Evolutionary conservation across 441 rosid genomes (phyloP), one percentile per base, ranked within the genome.

Genomic region (Jatropha podagrica): DNA sequence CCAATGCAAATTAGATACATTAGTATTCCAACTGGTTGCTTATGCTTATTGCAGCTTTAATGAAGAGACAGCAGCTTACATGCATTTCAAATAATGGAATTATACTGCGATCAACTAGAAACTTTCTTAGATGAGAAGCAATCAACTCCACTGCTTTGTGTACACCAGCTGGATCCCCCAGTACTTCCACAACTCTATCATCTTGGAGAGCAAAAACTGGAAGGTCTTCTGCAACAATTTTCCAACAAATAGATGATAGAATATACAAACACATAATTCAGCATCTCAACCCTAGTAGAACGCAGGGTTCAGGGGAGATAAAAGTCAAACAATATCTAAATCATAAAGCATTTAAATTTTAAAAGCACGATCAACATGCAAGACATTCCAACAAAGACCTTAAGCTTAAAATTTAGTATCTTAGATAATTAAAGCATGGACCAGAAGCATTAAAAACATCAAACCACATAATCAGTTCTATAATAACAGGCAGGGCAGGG

Each of bases 181-280:
- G 83, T 38, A 96, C 90, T 88, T 96, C 97, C 68, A 96, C 96
- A 81, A 92, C 97, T 85, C 98, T 86, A 86, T 96, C 99, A 77
- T 96, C 98, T 87, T 90, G 97, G 77, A 96, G 98, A 44, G 99
- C 90, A 86, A 96, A 93, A 68, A 87, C 86, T 46, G 98, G 99
- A 69, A 96, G 89, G 70, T 88, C 97, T 78, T 96, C 98, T 93
- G 89, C 85, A 87, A 55, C 72, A 82, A 76, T 76, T 75, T 46
- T 51, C 10, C 26, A 69, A 76, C 27, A 81, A 68, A 72, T 8
- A 40, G 5, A 41, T 2, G 54, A 52, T 41, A 27, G 66, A 52
- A 20, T 14, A 14, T 5, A 59, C 13, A 59, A 26, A 40, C 26
- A 48, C 9, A 65, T 42, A 17, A 26, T 70, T 56, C 48, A 60